phyloP scores from a whole-genome alignment of 1,284 basidiomycete species.

The Leccinum variabile region DNA sequence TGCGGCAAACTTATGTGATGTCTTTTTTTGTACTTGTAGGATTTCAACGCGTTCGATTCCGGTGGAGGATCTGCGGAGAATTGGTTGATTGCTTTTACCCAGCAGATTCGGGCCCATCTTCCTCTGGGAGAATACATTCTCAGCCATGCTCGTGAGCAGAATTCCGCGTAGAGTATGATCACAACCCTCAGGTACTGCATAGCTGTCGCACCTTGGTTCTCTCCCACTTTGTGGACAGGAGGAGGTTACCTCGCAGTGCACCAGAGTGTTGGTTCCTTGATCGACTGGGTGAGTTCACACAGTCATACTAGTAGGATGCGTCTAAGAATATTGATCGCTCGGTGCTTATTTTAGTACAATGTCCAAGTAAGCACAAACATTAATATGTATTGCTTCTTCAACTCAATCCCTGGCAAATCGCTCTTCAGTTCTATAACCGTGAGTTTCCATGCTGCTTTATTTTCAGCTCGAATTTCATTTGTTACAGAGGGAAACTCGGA shows the following conservation, averaged over 20 bases:
- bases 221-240: not conserved
- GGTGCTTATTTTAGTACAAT: not conserved
- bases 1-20: not conserved
- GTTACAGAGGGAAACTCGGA: not conserved
- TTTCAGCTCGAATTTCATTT: not conserved
- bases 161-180: not conserved
- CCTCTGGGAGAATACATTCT: conserved; percentile 1
- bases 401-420: not conserved
- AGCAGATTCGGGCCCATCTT: not conserved
- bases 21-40: not conserved
- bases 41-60: not conserved
- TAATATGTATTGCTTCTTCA: not conserved
- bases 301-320: not conserved
- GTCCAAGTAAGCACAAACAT: not conserved
- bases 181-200: not conserved
- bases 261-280: not conserved
- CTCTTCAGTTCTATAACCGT: not conserved
- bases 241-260: not conserved
- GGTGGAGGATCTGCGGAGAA: not conserved
- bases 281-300: not conserved
- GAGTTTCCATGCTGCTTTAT: not conserved
- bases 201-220: not conserved
- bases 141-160: conserved; percentile 1
- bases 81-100: not conserved
- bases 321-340: not conserved